These are phyloP conservation scores for Rhodotorula mucilaginosa DNA, from an alignment of 1,284 basidiomycete species.

Conservation along the genomic window DNA sequence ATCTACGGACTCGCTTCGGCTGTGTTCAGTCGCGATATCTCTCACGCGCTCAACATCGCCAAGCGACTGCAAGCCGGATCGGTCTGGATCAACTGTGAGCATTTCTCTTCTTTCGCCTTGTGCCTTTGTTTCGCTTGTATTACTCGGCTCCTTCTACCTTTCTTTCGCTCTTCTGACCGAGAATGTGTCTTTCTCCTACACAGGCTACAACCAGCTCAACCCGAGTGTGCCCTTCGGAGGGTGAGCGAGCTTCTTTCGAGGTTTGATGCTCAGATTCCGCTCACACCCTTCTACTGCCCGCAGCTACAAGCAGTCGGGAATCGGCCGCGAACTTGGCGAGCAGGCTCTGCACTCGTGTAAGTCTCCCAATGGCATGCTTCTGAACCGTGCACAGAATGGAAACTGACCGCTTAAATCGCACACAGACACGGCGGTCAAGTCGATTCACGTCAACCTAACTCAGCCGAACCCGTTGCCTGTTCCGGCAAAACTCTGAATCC, in stretches of 20 bases:
- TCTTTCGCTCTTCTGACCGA: background rate
- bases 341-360: too few relatives aligned
- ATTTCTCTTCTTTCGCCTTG: background rate
- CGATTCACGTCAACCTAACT: slow-evolving; percentile 72
- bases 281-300: background rate
- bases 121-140: background rate
- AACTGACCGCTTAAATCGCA: background rate
- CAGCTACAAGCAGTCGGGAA: slow-evolving; percentile 61
- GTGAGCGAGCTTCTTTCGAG: background rate
- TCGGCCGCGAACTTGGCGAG: slow-evolving; percentile 58
- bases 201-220: slow-evolving; percentile 61
- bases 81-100: slow-evolving; percentile 64
- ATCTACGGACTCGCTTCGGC: slow-evolving; percentile 80
- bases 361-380: too few relatives aligned
- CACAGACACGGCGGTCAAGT: slow-evolving; percentile 54
- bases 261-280: background rate
- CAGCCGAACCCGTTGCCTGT: slow-evolving; percentile 22
- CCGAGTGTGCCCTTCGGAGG: slow-evolving; percentile 64
- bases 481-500: background rate
- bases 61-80: slow-evolving; percentile 73
- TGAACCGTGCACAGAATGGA: background rate
- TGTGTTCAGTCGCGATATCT: slow-evolving; percentile 78
- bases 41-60: slow-evolving; percentile 69
- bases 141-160: background rate
- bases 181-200: slow-evolving; percentile 55